Evolutionary conservation across 2,329 filamentous ascomycete species (phyloP), one percentile per base, ranked within the genome.

Genomic region (Trichoderma atroviride): DNA sequence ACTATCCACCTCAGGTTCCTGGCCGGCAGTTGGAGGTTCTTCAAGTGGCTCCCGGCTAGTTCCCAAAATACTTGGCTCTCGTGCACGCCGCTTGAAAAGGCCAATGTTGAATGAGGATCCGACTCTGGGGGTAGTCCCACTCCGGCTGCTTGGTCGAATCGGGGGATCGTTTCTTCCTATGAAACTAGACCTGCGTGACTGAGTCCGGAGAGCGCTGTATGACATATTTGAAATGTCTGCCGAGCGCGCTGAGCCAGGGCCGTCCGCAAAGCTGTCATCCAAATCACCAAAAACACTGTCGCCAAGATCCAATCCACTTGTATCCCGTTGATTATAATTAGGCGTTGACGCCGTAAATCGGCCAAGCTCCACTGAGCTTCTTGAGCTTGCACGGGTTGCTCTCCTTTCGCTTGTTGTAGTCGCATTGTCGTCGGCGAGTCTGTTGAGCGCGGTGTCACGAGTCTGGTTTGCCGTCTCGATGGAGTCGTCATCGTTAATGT

Each of bases 51-150:
- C 86, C 70, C 84, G 83, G 3, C 81, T 81, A 0, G 85, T 85
- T 5, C 86, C 85, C 53, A 90, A 76, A 67, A 90, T 89, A 76
- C 88, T 90, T 2, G 87, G 87, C 75, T 90, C 87, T 57, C 88
- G 81, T 22, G 82, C 81, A 56, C 88, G 83, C 50, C 87, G 81
- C 75, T 83, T 85, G 76, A 90, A 90, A 5, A 83, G 78, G 16
- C 86, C 87, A 62, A 89, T 83, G 69, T 86, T 89, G 73, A 87
- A 82, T 0, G 82, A 83, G 1, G 83, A 82, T 72, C 83, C 83
- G 56, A 87, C 78, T 53, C 81, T 81, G 0, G 84, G 82, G 1
- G 83, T 86, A 62, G 79, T 83, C 16, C 81, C 79, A 5, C 83
- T 81, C 24, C 84, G 79, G 76, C 85, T 87, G 77, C 84, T 86